phyloP scores from a whole-genome alignment of 169 alveolate species.

The Eimeria praecox region DNA sequence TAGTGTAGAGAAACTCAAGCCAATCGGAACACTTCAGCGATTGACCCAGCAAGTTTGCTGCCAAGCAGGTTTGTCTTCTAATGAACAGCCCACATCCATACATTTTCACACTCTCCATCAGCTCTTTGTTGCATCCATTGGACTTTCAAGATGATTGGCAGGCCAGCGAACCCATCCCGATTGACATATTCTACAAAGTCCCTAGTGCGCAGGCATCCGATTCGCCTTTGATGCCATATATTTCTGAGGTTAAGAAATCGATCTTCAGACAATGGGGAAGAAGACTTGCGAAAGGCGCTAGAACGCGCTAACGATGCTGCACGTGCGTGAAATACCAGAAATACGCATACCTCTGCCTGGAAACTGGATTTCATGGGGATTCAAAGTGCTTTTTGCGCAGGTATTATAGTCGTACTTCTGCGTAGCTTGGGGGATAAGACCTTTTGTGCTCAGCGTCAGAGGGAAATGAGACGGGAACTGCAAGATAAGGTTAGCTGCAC shows the following conservation, averaged over 20 bases:
- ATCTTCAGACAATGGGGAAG: constrained; percentile 70
- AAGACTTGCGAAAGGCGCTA: constrained; percentile 58
- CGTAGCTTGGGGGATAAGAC: not conserved
- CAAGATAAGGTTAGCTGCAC: constrained; percentile 43
- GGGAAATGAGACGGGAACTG: constrained; percentile 38
- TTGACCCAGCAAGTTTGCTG: constrained; percentile 62
- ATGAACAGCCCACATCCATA: not conserved
- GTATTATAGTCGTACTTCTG: not conserved
- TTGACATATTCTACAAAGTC: constrained; percentile 79
- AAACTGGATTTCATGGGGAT: too few species aligned
- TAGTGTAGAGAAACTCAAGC: constrained; percentile 25
- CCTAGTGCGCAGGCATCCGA: constrained; percentile 44
- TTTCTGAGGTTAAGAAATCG: not conserved
- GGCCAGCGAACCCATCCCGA: constrained; percentile 77
- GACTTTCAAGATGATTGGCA: constrained; percentile 82
- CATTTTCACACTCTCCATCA: not conserved
- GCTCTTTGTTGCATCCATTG: constrained; percentile 76
- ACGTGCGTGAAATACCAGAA: constrained; percentile 44
- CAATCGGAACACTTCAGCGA: not conserved
- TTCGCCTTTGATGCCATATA: not conserved
- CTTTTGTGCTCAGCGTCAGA: constrained; percentile 5
- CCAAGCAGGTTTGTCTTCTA: constrained; percentile 46
- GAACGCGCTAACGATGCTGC: constrained; percentile 75
- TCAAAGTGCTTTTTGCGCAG: constrained; percentile 27
- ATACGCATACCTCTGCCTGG: not conserved